These are phyloP conservation scores for Mrakia gelida DNA, from an alignment of 768 basidiomycete species.

Conservation along the genomic window DNA sequence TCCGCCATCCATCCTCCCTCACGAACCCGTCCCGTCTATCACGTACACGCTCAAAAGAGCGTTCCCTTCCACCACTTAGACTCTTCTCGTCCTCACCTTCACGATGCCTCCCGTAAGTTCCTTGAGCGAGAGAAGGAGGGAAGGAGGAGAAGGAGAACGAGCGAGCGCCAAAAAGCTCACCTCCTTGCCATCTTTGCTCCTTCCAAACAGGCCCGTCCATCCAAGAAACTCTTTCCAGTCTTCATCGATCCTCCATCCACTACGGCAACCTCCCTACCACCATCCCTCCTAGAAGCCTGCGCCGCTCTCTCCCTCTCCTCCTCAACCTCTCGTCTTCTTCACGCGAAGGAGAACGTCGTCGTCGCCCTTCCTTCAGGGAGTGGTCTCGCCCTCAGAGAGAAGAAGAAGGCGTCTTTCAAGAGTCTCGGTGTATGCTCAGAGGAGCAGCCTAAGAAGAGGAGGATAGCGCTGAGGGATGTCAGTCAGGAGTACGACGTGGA, in stretches of 20 bases:
- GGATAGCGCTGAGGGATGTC: slow-evolving; percentile 24
- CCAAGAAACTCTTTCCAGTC: slow-evolving; percentile 15
- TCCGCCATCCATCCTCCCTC: background rate
- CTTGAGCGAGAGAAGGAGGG: too few relatives aligned
- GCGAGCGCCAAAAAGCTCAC: background rate
- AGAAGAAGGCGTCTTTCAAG: slow-evolving; percentile 7
- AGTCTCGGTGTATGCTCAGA: background rate
- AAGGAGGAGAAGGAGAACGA: background rate
- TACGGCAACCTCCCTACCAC: background rate
- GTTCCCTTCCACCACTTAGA: background rate
- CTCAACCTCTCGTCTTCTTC: background rate
- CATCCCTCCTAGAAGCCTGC: background rate
- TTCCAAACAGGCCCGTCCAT: background rate
- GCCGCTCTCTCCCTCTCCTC: background rate
- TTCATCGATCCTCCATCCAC: slow-evolving; percentile 2
- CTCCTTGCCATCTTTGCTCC: background rate
- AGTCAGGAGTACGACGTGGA: slow-evolving; percentile 25
- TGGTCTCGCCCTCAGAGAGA: background rate
- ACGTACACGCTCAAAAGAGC: background rate
- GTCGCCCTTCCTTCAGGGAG: background rate
- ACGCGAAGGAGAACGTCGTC: slow-evolving; percentile 5
- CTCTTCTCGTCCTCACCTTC: background rate
- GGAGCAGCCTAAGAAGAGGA: background rate
- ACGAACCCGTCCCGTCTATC: background rate
- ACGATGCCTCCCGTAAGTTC: slow-evolving; percentile 13